Percentiles rank a stretch among this genome's conserved stretches.
phyloP scores from a whole-genome alignment of 2,329 filamentous ascomycete genomes.

The Fusarium dlaminii region DNA sequence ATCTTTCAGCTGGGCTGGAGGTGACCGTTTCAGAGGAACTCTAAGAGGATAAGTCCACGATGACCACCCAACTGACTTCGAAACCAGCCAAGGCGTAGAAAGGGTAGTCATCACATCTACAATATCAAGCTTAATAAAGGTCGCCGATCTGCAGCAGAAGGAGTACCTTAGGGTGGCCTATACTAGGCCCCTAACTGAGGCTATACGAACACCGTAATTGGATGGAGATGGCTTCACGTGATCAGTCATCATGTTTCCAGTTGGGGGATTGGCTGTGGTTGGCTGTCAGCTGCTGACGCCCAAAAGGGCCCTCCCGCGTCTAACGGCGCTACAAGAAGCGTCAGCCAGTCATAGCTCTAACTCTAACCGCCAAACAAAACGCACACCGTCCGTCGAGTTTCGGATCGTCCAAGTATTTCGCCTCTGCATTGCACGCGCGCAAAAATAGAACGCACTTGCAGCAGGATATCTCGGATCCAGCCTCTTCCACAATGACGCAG shows the following conservation, averaged over 20 bases:
- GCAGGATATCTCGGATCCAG: slow-evolving; percentile 10
- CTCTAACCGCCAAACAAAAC: slow-evolving; percentile 40
- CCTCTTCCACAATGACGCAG: slow-evolving; percentile 27
- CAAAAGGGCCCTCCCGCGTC: slow-evolving; percentile 24
- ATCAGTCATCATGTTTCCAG: not conserved
- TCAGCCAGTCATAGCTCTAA: slow-evolving; percentile 37
- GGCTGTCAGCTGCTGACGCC: slow-evolving; percentile 25
- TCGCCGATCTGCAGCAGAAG: slow-evolving; percentile 16
- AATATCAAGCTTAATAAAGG: slow-evolving; percentile 12
- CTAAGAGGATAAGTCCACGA: not conserved
- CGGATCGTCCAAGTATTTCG: slow-evolving; percentile 8
- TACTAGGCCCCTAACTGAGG: slow-evolving; percentile 19
- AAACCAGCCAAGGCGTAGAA: slow-evolving; percentile 23
- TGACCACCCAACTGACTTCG: slow-evolving; percentile 4
- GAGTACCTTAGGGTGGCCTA: not conserved
- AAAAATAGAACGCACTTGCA: slow-evolving; percentile 31
- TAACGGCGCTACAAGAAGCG: slow-evolving; percentile 28
- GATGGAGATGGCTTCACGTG: slow-evolving; percentile 19
- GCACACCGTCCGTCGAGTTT: slow-evolving; percentile 20
- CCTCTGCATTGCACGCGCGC: not conserved
- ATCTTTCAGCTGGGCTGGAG: slow-evolving; percentile 21
- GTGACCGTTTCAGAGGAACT: slow-evolving; percentile 12
- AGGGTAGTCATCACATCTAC: slow-evolving; percentile 13
- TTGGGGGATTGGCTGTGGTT: slow-evolving; percentile 34
- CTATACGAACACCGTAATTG: slow-evolving; percentile 23